Evolutionary conservation across 1,284 basidiomycete genomes (phyloP).

Genomic region (Ceraceosorus bombacis): DNA sequence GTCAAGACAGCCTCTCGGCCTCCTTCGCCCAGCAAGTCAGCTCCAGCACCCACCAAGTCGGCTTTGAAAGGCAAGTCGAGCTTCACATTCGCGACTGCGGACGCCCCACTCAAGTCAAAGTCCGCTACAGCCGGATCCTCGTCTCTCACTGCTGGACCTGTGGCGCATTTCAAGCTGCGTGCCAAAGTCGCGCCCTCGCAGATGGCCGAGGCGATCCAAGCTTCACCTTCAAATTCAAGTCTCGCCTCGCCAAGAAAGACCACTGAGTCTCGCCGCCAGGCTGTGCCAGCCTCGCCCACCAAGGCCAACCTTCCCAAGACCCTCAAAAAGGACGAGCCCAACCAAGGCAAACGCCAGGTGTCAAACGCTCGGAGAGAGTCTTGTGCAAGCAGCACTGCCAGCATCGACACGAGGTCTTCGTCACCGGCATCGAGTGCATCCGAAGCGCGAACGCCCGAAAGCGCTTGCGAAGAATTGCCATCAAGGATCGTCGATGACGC

Average conservation of each 20-base stretch:
- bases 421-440: background rate
- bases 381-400: too few relatives aligned
- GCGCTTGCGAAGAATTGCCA: constrained; percentile 1
- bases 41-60: constrained; percentile 12
- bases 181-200: constrained; percentile 17
- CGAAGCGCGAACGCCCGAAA: constrained; percentile 6
- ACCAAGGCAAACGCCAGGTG: too few relatives aligned
- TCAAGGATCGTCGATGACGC: background rate
- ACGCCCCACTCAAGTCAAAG: constrained; percentile 19
- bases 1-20: constrained; percentile 3
- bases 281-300: constrained; percentile 2
- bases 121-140: background rate
- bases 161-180: constrained; percentile 16
- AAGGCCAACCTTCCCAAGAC: background rate
- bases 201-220: background rate
- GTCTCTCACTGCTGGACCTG: background rate
- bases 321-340: too few relatives aligned
- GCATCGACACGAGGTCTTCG: background rate
- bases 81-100: constrained; percentile 22
- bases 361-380: too few relatives aligned
- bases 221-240: background rate
- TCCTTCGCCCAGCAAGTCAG: constrained; percentile 10
- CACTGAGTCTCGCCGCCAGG: background rate
- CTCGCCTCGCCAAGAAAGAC: background rate
- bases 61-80: constrained; percentile 18